phyloP scores from a whole-genome alignment of 2,329 filamentous ascomycete genomes.

The Neonectria coccinea region DNA sequence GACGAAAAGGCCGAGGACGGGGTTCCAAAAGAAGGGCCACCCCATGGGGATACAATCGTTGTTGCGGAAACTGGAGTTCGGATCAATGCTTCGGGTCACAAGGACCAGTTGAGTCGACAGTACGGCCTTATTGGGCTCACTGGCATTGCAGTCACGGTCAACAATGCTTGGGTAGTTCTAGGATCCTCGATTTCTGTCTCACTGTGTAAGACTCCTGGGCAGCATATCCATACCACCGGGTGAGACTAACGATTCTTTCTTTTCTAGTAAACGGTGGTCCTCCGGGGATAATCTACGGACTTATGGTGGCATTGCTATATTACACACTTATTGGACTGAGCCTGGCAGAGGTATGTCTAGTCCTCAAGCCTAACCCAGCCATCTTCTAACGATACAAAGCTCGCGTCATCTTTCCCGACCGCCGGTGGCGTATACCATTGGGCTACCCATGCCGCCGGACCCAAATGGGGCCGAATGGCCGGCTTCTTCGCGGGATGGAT shows the following conservation, averaged over 20 bases:
- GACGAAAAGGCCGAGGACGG: slow-evolving; percentile 24
- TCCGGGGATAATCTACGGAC: slow-evolving; percentile 42
- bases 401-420: slow-evolving; percentile 41
- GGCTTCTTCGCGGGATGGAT: slow-evolving; percentile 45
- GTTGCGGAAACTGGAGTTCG: slow-evolving; percentile 26
- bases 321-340: slow-evolving; percentile 42
- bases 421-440: slow-evolving; percentile 44
- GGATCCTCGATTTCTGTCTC: slow-evolving; percentile 44
- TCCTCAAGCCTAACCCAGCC: too few species aligned
- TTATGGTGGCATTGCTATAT: slow-evolving; percentile 39
- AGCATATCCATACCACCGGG: neutral
- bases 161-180: slow-evolving; percentile 44
- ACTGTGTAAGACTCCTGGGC: slow-evolving; percentile 17
- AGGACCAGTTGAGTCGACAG: slow-evolving; percentile 39
- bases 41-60: slow-evolving; percentile 26
- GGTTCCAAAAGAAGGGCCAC: slow-evolving; percentile 21
- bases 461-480: slow-evolving; percentile 38
- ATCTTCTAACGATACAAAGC: slow-evolving; percentile 5
- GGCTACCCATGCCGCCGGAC: slow-evolving; percentile 41
- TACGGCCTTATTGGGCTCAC: slow-evolving; percentile 42
- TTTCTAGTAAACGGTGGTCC: slow-evolving; percentile 39
- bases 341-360: slow-evolving; percentile 35
- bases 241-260: slow-evolving; percentile 2
- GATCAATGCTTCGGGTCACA: slow-evolving; percentile 38
- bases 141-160: slow-evolving; percentile 43